Percentiles rank a stretch among this genome's conserved stretches.
Evolutionary conservation across 345 rosid genomes (phyloP).

Genomic region (Tarenaya hassleriana): DNA sequence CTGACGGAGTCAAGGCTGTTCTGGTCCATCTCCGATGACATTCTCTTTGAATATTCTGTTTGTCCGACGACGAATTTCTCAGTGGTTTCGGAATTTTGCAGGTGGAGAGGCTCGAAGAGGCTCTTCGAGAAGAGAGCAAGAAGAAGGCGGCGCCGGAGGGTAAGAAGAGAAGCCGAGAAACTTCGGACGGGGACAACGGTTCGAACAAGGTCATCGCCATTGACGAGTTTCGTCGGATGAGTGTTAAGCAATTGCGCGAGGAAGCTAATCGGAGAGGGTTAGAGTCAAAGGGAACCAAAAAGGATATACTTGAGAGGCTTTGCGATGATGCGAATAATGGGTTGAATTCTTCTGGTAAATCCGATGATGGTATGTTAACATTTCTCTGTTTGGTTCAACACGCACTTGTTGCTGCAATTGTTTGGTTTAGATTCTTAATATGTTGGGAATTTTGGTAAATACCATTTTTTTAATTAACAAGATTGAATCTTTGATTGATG

Average conservation of each 20-base stretch:
- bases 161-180: conserved; percentile 38
- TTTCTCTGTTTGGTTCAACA: no score
- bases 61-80: neutral
- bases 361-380: conserved; percentile 3
- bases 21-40: conserved; percentile 29
- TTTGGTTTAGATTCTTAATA: no score
- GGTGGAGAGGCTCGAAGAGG: conserved; percentile 61
- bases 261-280: conserved; percentile 52
- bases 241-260: conserved; percentile 62
- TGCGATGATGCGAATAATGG: conserved; percentile 31
- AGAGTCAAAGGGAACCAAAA: conserved; percentile 56
- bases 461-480: neutral
- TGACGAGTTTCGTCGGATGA: conserved; percentile 50
- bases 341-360: conserved; percentile 1
- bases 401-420: no score
- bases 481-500: neutral
- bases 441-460: neutral
- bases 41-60: neutral
- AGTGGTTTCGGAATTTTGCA: conserved; percentile 21
- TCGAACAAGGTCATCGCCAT: conserved; percentile 40
- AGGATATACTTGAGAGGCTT: conserved; percentile 55
- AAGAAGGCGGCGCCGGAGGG: conserved; percentile 19
- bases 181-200: conserved; percentile 23
- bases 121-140: conserved; percentile 35
- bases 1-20: conserved; percentile 51